A percentile compares a stretch with the other conserved stretches of the same genome.
Conservation (phyloP, 139 green algal species). For the Ettlia oleoabundans region DNA sequence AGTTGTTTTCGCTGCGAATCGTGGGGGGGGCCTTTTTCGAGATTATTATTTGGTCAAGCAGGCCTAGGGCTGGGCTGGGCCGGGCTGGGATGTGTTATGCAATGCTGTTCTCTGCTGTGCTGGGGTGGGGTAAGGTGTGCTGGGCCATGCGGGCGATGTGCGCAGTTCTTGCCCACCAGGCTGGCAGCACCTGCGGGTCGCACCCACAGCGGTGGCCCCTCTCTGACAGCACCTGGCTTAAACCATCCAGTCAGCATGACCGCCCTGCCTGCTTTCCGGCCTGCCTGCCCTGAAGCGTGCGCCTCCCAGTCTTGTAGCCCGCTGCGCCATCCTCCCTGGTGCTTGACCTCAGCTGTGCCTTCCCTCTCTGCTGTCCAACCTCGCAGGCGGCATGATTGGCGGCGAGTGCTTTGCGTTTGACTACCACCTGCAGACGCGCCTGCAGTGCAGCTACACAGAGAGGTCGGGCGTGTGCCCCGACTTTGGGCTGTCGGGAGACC, state of each 20-base stretch:
- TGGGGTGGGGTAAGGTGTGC: too few species aligned
- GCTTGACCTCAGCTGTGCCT: neutral
- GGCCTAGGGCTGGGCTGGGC: too few species aligned
- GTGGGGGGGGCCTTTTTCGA: too few species aligned
- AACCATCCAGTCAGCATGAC: too few species aligned
- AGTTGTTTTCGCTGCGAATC: neutral
- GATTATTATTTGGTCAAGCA: too few species aligned
- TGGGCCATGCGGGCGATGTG: too few species aligned
- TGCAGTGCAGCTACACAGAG: constrained; percentile 11
- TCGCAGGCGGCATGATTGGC: constrained; percentile 26
- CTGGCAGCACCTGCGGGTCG: too few species aligned
- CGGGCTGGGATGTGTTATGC: too few species aligned
- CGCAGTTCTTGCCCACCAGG: too few species aligned
- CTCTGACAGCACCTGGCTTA: too few species aligned
- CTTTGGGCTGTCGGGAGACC: constrained; percentile 2
- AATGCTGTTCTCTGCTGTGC: too few species aligned
- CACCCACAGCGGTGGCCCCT: too few species aligned
- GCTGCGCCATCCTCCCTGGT: neutral
- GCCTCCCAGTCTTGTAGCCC: neutral
- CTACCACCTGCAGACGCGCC: constrained; percentile 20
- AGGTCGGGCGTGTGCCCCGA: constrained; percentile 7
- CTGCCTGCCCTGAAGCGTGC: neutral
- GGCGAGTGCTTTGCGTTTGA: constrained; percentile 34
- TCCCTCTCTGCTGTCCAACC: neutral
- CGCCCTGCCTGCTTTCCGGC: neutral